Base-by-base conservation (phyloP, 2,329 filamentous ascomycete species). In the Beauveria bassiana region DNA sequence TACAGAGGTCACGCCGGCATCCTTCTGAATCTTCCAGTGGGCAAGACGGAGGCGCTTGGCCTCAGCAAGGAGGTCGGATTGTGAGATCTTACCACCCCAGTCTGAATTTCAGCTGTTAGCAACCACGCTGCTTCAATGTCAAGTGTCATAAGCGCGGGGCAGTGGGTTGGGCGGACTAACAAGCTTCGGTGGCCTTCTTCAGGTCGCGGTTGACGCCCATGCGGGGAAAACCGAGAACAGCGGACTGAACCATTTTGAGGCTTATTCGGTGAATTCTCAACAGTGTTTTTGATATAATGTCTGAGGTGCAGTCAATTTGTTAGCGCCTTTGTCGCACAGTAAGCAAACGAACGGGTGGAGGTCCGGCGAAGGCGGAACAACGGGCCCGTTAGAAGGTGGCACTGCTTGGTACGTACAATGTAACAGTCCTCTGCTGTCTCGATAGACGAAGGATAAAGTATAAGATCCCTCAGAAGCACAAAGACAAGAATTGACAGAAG, bases 21-120 rank as follows among this genome's bases (percentile, higher is more conserved):
- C 87, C 85, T 99, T 93, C 85, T 99, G 95, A 81, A 99, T 96
- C 83, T 96, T 92, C 95, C 95, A 99, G 87, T 99, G 95, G 73
- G 89, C 92, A 69, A 93, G 84, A 82, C 95, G 90, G 64, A 99
- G 91, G 77, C 92, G 87, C 90, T 98, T 98, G 77, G 90, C 95
- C 87, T 98, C 95, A 65, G 86, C 84, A 69, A 98, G 84, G 70
- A 99, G 91, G 66, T 96, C 92, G 66, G 89, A 86, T 74, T 93
- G 91, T 66, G 91, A 93, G 77, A 96, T 83, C 85, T 98, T 99
- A 78, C 89, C 93, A 73, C 81, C 89, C 95, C 95, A 99, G 79
- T 86, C 81, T 78, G 12, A 24, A 59, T 50, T 26, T 9, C 28
- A 22, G 40, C 38, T 42, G 76, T 61, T 42, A 52, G 55, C 51